Evolutionary conservation across 768 basidiomycete species (phyloP).

Genomic region (Suillus subalutaceus): DNA sequence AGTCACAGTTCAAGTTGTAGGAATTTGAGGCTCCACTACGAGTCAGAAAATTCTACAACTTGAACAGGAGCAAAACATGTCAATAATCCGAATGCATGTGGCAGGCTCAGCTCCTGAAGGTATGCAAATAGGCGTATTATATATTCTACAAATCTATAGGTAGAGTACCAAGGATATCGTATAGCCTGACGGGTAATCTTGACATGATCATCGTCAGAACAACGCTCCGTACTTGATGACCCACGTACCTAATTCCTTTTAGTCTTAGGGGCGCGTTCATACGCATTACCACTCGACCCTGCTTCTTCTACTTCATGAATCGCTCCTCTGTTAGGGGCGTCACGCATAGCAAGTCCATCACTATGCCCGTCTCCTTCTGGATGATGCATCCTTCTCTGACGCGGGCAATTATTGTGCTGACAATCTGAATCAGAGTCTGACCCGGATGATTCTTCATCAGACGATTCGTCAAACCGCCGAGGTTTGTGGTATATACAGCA

Average conservation of each 20-base stretch:
- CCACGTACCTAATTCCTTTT: constrained; percentile 10
- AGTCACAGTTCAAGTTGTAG: neutral
- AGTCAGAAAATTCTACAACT: neutral
- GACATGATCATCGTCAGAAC: neutral
- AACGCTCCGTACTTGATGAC: neutral
- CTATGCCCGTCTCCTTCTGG: constrained; percentile 10
- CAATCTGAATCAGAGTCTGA: constrained; percentile 46
- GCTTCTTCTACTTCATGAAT: constrained; percentile 23
- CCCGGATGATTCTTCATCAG: constrained; percentile 55
- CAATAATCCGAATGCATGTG: neutral
- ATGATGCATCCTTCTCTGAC: constrained; percentile 9
- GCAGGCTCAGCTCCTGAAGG: neutral
- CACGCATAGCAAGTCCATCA: constrained; percentile 11
- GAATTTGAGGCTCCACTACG: neutral
- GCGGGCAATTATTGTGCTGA: constrained; percentile 9
- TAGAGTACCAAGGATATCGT: neutral
- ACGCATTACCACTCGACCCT: constrained; percentile 47
- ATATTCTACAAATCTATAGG: neutral
- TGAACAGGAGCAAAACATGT: neutral
- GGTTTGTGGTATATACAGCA: constrained; percentile 96
- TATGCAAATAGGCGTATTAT: neutral
- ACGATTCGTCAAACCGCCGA: constrained; percentile 77
- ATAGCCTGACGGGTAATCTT: neutral
- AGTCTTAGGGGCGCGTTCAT: constrained; percentile 44
- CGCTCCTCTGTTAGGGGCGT: constrained; percentile 11